Conservation (phyloP, 129 eudicot genomes). For the Flaveria brownii region DNA sequence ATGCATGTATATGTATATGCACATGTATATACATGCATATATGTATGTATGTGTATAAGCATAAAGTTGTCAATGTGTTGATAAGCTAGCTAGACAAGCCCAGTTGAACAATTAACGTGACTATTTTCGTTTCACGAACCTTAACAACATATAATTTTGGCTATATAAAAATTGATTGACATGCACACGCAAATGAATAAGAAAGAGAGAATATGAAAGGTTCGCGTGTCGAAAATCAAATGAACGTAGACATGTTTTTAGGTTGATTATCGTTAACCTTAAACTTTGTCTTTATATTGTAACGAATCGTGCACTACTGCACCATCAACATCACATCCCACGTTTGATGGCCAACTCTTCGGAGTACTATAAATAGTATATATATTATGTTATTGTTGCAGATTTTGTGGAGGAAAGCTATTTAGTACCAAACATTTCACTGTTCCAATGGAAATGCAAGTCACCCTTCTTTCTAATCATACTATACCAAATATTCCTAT, state of each 20-base stretch:
- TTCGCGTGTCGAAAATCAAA: neutral
- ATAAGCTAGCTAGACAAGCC: neutral
- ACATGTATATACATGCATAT: neutral
- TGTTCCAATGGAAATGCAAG: slow-evolving; percentile 33
- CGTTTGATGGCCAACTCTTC: slow-evolving; percentile 24
- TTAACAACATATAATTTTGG: neutral
- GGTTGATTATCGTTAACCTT: slow-evolving; percentile 7
- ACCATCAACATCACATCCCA: slow-evolving; percentile 30
- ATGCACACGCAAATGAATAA: neutral
- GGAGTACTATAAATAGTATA: slow-evolving; percentile 17
- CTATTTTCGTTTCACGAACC: neutral
- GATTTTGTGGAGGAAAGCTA: slow-evolving; percentile 29
- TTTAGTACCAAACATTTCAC: slow-evolving; percentile 23
- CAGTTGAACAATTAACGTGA: neutral
- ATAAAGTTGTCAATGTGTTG: too few species aligned
- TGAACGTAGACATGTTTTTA: neutral
- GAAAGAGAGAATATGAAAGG: too few species aligned
- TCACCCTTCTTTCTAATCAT: slow-evolving; percentile 29
- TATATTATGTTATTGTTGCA: slow-evolving; percentile 22
- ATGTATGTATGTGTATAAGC: neutral
- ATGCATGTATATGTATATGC: neutral
- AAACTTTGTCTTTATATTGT: slow-evolving; percentile 2
- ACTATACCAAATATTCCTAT: slow-evolving; percentile 21
- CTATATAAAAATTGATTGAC: neutral
- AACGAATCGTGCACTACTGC: slow-evolving; percentile 15